These are phyloP conservation scores for Farysia itapuensis DNA, from an alignment of 1,284 basidiomycete genomes.

Conservation along the genomic window DNA sequence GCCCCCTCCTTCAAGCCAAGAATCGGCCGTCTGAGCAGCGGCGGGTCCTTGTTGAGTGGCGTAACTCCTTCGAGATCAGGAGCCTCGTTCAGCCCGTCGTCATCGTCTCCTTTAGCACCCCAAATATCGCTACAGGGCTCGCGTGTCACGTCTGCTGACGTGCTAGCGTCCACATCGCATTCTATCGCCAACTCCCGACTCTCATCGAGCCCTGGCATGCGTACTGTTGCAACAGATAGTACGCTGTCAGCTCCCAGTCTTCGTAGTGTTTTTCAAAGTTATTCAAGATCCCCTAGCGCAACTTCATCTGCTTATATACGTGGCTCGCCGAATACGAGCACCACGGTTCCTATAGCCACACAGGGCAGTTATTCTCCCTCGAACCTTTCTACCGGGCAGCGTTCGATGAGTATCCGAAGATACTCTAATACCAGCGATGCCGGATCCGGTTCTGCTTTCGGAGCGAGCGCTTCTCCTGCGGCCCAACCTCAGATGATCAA, in stretches of 20 bases:
- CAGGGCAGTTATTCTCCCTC: conserved; percentile 28
- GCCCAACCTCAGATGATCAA: conserved; percentile 50
- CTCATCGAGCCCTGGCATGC: conserved; percentile 19
- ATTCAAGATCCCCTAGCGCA: conserved; percentile 25
- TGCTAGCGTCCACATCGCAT: conserved; percentile 9
- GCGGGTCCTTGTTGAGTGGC: conserved; percentile 3
- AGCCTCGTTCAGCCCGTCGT: conserved; percentile 43
- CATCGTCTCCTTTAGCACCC: conserved; percentile 43
- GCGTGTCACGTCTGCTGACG: neutral
- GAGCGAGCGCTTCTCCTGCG: conserved; percentile 6
- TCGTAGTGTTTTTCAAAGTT: conserved; percentile 40
- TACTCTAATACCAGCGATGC: conserved; percentile 32
- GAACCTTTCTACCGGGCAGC: conserved; percentile 14
- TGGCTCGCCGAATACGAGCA: conserved; percentile 24
- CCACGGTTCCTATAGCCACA: neutral
- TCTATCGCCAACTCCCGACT: neutral
- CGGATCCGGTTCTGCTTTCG: conserved; percentile 26
- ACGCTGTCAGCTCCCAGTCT: conserved; percentile 21
- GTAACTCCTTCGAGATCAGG: conserved; percentile 17
- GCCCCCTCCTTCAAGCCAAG: conserved; percentile 5
- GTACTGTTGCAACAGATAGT: conserved; percentile 12
- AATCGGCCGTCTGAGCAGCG: conserved; percentile 11
- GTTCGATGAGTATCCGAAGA: conserved; percentile 20
- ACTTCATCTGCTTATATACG: conserved; percentile 16
- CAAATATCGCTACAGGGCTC: conserved; percentile 26